Evolutionary conservation across 1,284 basidiomycete genomes (phyloP).

Genomic region (Ganoderma lucidum): DNA sequence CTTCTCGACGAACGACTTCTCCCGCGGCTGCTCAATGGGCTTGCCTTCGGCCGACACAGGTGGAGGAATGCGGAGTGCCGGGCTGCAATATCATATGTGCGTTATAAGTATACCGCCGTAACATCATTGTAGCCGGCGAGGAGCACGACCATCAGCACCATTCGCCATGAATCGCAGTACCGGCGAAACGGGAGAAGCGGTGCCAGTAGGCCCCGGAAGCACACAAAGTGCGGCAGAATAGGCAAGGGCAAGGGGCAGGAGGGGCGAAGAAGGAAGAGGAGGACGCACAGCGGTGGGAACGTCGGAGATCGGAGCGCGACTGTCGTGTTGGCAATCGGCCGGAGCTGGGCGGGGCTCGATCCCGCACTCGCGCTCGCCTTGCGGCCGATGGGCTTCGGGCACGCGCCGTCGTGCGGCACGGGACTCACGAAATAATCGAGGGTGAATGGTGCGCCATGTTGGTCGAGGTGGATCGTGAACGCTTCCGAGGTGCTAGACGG

Average conservation of each 20-base stretch:
- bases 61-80: constrained; percentile 70
- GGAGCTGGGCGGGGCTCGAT: constrained; percentile 42
- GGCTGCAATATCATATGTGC: constrained; percentile 50
- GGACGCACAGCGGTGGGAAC: constrained; percentile 65
- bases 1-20: constrained; percentile 84
- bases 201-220: background rate
- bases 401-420: constrained; percentile 69
- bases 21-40: constrained; percentile 64
- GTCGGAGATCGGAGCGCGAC: constrained; percentile 55
- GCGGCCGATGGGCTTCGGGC: constrained; percentile 48
- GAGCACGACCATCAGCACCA: constrained; percentile 5
- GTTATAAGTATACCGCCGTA: background rate
- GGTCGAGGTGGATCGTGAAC: constrained; percentile 63
- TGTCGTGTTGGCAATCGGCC: constrained; percentile 59
- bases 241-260: background rate
- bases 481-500: constrained; percentile 57
- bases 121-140: constrained; percentile 14
- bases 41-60: constrained; percentile 72
- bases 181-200: constrained; percentile 3
- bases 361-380: constrained; percentile 25
- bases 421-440: constrained; percentile 77
- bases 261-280: constrained; percentile 6
- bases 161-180: constrained; percentile 3
- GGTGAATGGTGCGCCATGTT: constrained; percentile 59
- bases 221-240: background rate